Evolutionary conservation across 352 stramenopile genomes (phyloP), one percentile per base, ranked within the genome.

Genomic region (Pythium volutum): DNA sequence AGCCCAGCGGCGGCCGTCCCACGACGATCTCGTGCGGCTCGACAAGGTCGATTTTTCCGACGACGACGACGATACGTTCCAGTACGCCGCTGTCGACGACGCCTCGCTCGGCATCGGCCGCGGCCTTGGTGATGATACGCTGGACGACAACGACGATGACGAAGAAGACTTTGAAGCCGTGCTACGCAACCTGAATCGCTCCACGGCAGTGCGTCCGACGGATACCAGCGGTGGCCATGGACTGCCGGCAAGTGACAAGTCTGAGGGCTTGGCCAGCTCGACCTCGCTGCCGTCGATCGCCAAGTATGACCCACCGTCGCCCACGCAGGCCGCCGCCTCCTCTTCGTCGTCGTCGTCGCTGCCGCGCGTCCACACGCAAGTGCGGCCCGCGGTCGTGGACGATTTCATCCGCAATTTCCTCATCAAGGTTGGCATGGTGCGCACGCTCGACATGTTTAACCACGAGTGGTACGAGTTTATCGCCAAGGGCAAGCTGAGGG

Each of bases 391-490:
- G 0, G 89, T 98, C 12, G 84, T 97, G 25, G 93, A 98, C 68
- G 93, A 98, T 55, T 98, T 98, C 47, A 88, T 98, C 62, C 87
- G 91, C 34, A 98, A 98, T 61, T 98, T 98, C 66, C 73, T 98
- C 46, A 97, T 98, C 70, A 98, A 98, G 63, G 70, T 95, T 15
- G 79, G 84, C 33, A 96, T 98, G 79, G 56, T 75, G 8, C 74
- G 79, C 26, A 97, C 93, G 49, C 81, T 98, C 29, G 91, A 98
- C 56, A 79, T 78, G 62, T 98, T 98, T 73, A 98, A 98, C 69
- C 93, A 95, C 62, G 94, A 98, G 74, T 98, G 94, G 93, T 98
- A 97, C 75, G 91, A 98, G 63, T 89, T 98, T 45, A 75, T 96
- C 54, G 75, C 87, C 27, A 98, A 98, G 66, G 93, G 91, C 20